These are phyloP conservation scores for Achaetomium macrosporum DNA, from an alignment of 2,329 filamentous ascomycete genomes.

Conservation along the genomic window DNA sequence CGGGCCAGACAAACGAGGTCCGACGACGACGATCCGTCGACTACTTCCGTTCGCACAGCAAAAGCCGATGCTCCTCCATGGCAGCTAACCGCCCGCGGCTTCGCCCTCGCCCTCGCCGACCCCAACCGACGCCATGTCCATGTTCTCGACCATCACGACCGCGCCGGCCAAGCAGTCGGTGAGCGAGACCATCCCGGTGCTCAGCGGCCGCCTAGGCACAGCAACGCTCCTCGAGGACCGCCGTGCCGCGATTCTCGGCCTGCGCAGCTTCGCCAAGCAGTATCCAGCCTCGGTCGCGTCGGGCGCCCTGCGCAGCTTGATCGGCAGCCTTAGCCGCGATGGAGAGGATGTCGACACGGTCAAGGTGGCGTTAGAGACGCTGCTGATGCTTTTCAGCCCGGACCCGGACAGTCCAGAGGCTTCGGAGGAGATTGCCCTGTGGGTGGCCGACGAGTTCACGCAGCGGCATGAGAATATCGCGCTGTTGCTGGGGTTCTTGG, in stretches of 20 bases:
- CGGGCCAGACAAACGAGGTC: no score
- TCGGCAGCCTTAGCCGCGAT: slow-evolving; percentile 79
- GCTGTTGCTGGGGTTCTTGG: slow-evolving; percentile 80
- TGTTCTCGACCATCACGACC: slow-evolving; percentile 57
- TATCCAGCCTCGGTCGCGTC: slow-evolving; percentile 95
- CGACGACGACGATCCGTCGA: background rate
- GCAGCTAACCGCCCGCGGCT: slow-evolving; percentile 25
- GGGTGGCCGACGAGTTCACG: slow-evolving; percentile 97
- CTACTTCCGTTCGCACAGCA: background rate
- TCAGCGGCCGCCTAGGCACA: slow-evolving; percentile 80
- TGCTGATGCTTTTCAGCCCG: slow-evolving; percentile 82
- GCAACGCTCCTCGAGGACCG: slow-evolving; percentile 92
- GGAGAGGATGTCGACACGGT: slow-evolving; percentile 93
- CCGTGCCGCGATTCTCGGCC: slow-evolving; percentile 82
- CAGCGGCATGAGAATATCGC: slow-evolving; percentile 97
- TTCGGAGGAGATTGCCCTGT: slow-evolving; percentile 90
- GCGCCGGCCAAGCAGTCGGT: slow-evolving; percentile 95
- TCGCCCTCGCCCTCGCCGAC: slow-evolving; percentile 14
- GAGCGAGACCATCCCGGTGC: slow-evolving; percentile 84
- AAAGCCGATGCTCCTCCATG: slow-evolving; percentile 24
- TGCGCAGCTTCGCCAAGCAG: slow-evolving; percentile 93
- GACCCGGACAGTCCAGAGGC: slow-evolving; percentile 75
- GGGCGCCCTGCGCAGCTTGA: slow-evolving; percentile 81
- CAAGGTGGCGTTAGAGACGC: slow-evolving; percentile 88
- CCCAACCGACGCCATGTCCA: slow-evolving; percentile 28